These are phyloP conservation scores for Chimonanthus praecox DNA, from an alignment of 164 flowering plant genomes.

Conservation along the genomic window DNA sequence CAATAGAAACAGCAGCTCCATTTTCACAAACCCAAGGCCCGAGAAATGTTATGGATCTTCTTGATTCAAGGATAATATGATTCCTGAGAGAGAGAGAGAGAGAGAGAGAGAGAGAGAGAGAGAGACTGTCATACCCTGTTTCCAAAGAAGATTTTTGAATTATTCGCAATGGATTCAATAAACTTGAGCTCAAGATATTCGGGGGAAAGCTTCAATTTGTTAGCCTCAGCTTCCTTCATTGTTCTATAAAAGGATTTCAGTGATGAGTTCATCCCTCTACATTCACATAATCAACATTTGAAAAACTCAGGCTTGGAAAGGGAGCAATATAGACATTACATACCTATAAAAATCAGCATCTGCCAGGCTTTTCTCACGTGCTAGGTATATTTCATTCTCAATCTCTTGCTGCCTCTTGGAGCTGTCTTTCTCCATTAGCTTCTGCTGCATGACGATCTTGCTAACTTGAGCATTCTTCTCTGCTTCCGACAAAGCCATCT, in stretches of 20 bases:
- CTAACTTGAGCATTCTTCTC: conserved; percentile 86
- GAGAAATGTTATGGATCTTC: neutral
- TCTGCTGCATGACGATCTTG: conserved; percentile 87
- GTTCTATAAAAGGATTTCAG: conserved; percentile 31
- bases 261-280: neutral
- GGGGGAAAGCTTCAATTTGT: conserved; percentile 84
- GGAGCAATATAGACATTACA: neutral
- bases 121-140: conserved; percentile 47
- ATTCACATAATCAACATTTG: neutral
- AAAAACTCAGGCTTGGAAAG: neutral
- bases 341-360: conserved; percentile 82
- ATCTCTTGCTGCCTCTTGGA: conserved; percentile 62
- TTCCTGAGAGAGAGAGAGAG: too few relatives aligned
- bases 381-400: conserved; percentile 80
- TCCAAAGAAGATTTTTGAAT: conserved; percentile 88
- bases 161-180: conserved; percentile 78
- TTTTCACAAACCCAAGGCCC: neutral
- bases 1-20: neutral
- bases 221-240: conserved; percentile 83
- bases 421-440: conserved; percentile 85
- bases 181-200: conserved; percentile 79
- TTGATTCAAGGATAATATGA: neutral
- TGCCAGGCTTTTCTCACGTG: conserved; percentile 76
- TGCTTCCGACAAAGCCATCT: conserved; percentile 91
- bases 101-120: too few relatives aligned